Evolutionary conservation across 2,329 filamentous ascomycete genomes (phyloP).

Genomic region (Cyclaneusma minus): DNA sequence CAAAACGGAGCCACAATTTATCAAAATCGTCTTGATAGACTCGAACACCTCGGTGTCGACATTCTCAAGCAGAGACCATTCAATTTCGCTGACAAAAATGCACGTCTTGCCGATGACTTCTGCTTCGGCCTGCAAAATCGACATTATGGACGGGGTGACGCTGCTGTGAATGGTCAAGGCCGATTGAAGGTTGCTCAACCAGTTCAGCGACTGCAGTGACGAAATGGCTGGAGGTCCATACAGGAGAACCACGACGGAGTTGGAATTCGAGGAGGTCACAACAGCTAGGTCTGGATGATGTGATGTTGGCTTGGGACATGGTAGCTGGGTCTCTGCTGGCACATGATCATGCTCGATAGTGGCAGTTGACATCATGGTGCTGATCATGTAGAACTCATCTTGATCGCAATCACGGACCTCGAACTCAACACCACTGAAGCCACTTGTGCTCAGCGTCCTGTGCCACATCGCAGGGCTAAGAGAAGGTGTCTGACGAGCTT

Average conservation of each 20-base stretch:
- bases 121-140: background rate
- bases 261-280: background rate
- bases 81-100: background rate
- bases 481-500: background rate
- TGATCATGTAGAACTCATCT: no score
- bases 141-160: background rate
- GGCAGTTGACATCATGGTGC: background rate
- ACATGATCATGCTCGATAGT: background rate
- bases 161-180: background rate
- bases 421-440: conserved; percentile 1
- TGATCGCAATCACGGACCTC: background rate
- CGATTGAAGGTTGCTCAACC: background rate
- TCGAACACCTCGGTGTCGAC: background rate
- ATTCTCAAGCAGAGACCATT: background rate
- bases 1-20: background rate
- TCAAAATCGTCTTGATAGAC: background rate
- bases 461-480: background rate
- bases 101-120: background rate
- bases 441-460: background rate
- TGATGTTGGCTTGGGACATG: no score
- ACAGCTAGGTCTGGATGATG: no score
- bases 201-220: no score
- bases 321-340: background rate
- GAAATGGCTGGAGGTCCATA: no score
- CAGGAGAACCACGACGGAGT: no score